These are phyloP conservation scores for Ophiostoma ips DNA, from an alignment of 2,329 filamentous ascomycete genomes.

Conservation along the genomic window DNA sequence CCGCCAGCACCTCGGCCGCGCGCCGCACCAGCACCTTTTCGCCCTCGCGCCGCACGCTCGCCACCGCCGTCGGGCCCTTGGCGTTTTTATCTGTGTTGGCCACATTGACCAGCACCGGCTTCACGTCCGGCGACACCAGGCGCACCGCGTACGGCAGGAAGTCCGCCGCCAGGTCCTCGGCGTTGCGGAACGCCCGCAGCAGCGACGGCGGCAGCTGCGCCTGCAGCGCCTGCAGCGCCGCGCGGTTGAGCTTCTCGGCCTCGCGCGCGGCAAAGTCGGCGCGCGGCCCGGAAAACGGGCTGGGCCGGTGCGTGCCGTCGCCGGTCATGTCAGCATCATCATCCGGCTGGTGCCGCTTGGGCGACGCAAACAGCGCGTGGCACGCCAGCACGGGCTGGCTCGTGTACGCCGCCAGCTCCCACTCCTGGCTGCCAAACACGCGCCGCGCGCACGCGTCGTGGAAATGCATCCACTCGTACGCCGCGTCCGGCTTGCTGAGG, in stretches of 20 bases:
- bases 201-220: constrained; percentile 57
- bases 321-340: constrained; percentile 29
- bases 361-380: constrained; percentile 77
- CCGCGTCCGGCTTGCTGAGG: constrained; percentile 72
- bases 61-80: constrained; percentile 43
- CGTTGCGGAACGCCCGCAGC: constrained; percentile 63
- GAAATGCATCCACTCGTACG: constrained; percentile 93
- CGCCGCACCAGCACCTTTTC: constrained; percentile 71
- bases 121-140: constrained; percentile 78
- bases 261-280: constrained; percentile 76
- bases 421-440: constrained; percentile 75
- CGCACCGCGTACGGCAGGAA: constrained; percentile 73
- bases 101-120: constrained; percentile 65
- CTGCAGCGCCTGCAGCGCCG: constrained; percentile 61
- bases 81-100: constrained; percentile 21
- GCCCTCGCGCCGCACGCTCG: constrained; percentile 74
- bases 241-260: constrained; percentile 62
- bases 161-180: constrained; percentile 64
- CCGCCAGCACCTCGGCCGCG: constrained; percentile 70
- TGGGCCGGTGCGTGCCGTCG: too few relatives aligned
- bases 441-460: constrained; percentile 71
- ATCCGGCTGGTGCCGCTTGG: constrained; percentile 34
- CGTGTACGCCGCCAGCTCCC: constrained; percentile 81
- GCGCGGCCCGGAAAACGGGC: constrained; percentile 68
- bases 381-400: constrained; percentile 79